Evolutionary conservation across 768 basidiomycete genomes (phyloP).

Genomic region (Xerocomellus chrysenteron): DNA sequence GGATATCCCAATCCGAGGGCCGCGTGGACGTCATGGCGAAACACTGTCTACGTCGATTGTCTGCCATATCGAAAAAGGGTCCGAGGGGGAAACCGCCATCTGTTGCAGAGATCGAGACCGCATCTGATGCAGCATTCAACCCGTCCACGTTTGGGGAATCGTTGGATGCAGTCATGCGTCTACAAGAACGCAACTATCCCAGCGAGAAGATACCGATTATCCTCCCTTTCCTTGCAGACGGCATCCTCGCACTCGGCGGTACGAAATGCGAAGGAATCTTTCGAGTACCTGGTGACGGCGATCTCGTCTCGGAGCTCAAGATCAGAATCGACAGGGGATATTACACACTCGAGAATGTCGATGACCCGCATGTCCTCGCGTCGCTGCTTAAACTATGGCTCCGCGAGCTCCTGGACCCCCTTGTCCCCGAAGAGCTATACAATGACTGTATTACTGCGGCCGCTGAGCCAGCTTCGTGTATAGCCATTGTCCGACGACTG

Average conservation of each 20-base stretch:
- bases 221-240: constrained; percentile 89
- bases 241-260: constrained; percentile 86
- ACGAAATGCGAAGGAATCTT: constrained; percentile 88
- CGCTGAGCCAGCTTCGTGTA: constrained; percentile 63
- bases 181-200: constrained; percentile 87
- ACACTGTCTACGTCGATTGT: constrained; percentile 80
- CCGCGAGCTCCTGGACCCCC: constrained; percentile 87
- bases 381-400: constrained; percentile 93
- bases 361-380: constrained; percentile 88
- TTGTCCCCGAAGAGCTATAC: constrained; percentile 88
- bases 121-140: constrained; percentile 93
- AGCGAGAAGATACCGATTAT: constrained; percentile 86
- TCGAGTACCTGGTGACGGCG: constrained; percentile 87
- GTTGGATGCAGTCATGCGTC: constrained; percentile 75
- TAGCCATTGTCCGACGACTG: constrained; percentile 71
- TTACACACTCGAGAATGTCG: constrained; percentile 85
- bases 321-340: constrained; percentile 88
- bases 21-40: constrained; percentile 89
- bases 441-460: constrained; percentile 81
- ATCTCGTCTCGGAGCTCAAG: constrained; percentile 85
- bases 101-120: constrained; percentile 86
- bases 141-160: constrained; percentile 94
- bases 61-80: constrained; percentile 75
- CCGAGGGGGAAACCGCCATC: constrained; percentile 83
- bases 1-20: constrained; percentile 65